phyloP scores from a whole-genome alignment of 2,329 filamentous ascomycete genomes.

The Berkeleyomyces basicola region DNA sequence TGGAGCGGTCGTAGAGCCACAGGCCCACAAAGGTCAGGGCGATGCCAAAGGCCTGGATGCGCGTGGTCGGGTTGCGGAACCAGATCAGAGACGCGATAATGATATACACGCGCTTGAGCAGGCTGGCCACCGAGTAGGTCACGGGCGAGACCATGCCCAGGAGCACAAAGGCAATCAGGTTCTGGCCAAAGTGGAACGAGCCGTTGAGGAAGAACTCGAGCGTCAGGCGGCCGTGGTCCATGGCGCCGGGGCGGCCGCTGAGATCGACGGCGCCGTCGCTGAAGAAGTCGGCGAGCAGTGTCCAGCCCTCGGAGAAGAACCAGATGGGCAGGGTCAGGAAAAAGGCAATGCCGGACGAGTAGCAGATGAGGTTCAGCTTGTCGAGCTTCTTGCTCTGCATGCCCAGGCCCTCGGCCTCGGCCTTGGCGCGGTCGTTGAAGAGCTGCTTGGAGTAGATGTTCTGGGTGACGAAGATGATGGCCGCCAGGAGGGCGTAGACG shows the following conservation, averaged over 20 bases:
- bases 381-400: conserved; percentile 64
- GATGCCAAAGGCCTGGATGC: conserved; percentile 70
- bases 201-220: conserved; percentile 97
- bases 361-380: conserved; percentile 91
- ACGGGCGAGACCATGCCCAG: conserved; percentile 89
- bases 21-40: conserved; percentile 77
- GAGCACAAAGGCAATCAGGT: conserved; percentile 84
- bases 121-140: conserved; percentile 86
- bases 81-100: conserved; percentile 89
- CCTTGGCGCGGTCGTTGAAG: conserved; percentile 82
- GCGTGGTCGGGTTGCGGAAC: conserved; percentile 83
- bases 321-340: conserved; percentile 77
- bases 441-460: conserved; percentile 98
- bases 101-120: conserved; percentile 96
- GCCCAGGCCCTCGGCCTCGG: conserved; percentile 53
- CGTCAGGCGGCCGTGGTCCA: conserved; percentile 55
- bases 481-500: conserved; percentile 72
- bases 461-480: conserved; percentile 88
- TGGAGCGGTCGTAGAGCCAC: conserved; percentile 90
- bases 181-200: conserved; percentile 89
- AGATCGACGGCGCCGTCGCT: conserved; percentile 61
- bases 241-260: conserved; percentile 42
- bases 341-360: conserved; percentile 89
- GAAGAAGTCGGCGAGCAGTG: conserved; percentile 60
- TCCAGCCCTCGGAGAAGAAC: conserved; percentile 78